phyloP scores from a whole-genome alignment of 2,329 filamentous ascomycete species.

The Talaromyces sp. region DNA sequence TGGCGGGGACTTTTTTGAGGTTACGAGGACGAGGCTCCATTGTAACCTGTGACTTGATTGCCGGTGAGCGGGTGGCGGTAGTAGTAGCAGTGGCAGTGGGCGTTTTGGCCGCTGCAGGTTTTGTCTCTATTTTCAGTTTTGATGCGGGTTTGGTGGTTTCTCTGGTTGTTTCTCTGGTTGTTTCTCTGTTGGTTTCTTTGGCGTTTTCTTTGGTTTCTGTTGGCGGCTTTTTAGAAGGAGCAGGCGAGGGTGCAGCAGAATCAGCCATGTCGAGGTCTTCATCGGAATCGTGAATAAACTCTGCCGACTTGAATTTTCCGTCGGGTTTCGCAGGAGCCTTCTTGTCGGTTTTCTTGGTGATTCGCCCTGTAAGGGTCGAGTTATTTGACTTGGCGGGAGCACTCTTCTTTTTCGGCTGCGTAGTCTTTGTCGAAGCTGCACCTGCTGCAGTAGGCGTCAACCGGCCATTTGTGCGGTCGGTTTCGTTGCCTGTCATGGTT shows the following conservation, averaged over 20 bases:
- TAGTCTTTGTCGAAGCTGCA: conserved; percentile 21
- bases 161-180: background rate
- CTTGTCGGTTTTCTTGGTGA: conserved; percentile 41
- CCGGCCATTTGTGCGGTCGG: conserved; percentile 25
- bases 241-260: conserved; percentile 9
- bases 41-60: conserved; percentile 8
- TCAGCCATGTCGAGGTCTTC: conserved; percentile 41
- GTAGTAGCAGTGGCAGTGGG: conserved; percentile 1
- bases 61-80: conserved; percentile 3
- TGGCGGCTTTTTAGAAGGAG: conserved; percentile 6
- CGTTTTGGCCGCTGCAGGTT: conserved; percentile 3
- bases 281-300: conserved; percentile 49
- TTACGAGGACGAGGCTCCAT: conserved; percentile 18
- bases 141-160: background rate
- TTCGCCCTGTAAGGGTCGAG: conserved; percentile 37
- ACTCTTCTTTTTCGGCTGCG: conserved; percentile 30
- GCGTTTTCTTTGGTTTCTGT: background rate
- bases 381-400: conserved; percentile 41
- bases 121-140: conserved; percentile 6
- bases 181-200: background rate
- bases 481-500: conserved; percentile 29
- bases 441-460: conserved; percentile 23
- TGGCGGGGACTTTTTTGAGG: conserved; percentile 16
- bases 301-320: conserved; percentile 48
- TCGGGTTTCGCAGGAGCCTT: conserved; percentile 33